Evolutionary conservation across 2,329 filamentous ascomycete genomes (phyloP).

Genomic region (Ophiostoma himal-ulmi): DNA sequence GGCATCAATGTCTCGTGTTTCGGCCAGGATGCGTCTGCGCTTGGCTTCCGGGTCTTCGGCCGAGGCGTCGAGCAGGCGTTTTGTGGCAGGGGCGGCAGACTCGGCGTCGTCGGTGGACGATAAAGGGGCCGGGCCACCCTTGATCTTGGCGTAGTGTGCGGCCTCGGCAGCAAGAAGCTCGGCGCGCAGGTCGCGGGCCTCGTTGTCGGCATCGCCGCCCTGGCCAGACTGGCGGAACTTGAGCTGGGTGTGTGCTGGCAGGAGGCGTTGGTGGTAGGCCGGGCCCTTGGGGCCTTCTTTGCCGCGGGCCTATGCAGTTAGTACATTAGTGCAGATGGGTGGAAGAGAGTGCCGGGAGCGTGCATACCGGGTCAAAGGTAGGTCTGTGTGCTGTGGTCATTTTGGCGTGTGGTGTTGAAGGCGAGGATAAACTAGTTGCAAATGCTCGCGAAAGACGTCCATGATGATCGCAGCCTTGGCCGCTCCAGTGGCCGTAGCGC

Average conservation of each 20-base stretch:
- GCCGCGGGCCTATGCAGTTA: constrained; percentile 62
- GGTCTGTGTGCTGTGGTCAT: constrained; percentile 74
- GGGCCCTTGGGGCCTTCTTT: constrained; percentile 92
- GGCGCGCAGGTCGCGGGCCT: constrained; percentile 64
- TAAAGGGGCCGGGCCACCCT: constrained; percentile 47
- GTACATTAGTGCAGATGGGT: background rate
- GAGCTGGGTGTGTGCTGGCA: constrained; percentile 87
- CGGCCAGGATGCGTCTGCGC: constrained; percentile 77
- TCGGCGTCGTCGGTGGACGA: constrained; percentile 38
- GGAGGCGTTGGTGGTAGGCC: constrained; percentile 91
- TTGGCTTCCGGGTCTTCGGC: constrained; percentile 66
- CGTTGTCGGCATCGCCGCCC: constrained; percentile 70
- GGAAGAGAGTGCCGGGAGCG: too few relatives aligned
- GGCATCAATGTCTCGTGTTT: constrained; percentile 81
- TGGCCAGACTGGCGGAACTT: constrained; percentile 68
- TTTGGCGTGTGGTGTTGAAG: constrained; percentile 25
- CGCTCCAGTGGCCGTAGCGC: background rate
- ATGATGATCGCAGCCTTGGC: constrained; percentile 12
- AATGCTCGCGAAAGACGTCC: background rate
- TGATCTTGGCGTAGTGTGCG: constrained; percentile 79
- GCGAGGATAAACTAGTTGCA: background rate
- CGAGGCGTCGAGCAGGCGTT: constrained; percentile 21
- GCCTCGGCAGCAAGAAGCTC: constrained; percentile 87
- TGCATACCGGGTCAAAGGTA: constrained; percentile 83
- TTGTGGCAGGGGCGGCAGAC: constrained; percentile 26